Base-by-base conservation (phyloP, 129 eudicot species). In the Ambrosia artemisiifolia region DNA sequence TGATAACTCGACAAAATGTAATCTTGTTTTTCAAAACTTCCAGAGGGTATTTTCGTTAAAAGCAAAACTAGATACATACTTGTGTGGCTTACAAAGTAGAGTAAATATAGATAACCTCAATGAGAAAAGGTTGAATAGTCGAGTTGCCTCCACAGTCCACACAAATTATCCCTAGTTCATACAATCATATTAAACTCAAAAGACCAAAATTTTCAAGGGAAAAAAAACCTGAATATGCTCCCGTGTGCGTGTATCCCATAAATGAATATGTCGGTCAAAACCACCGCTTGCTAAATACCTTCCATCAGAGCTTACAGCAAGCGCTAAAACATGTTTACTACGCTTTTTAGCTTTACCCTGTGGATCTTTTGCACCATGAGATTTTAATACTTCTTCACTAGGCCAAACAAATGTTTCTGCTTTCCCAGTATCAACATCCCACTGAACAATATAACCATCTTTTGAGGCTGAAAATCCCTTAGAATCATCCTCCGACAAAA, bases 251-350 rank as follows among this genome's bases (percentile, higher is more conserved):
- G 86, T 79, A 79, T 95, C 97, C 99, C 99, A 95, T 70, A 95
- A 35, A 83, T 95, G 99, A 77, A 95, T 66, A 82, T 95, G 99
- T 59, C 96, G 97, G 76, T 91, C 99, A 70, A 88, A 80, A 38
- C 97, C 99, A 17, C 99, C 99, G 77, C 86, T 88, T 19, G 96
- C 99, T 84, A 95, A 86, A 83, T 88, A 95, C 13, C 96, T 82
- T 63, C 96, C 94, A 72, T 95, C 99, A 61, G 96, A 83, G 76
- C 94, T 95, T 18, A 86, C 90, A 36, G 97, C 96, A 83, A 95
- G 73, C 57, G 96, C 95, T 74, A 86, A 68, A 62, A 95, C 89
- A 47, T 86, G 87, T 56, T 82, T 88, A 50, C 99, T 90, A 7
- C 93, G 99, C 79, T 91, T 95, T 38, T 70, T 77, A 28, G 87